Evolutionary conservation across 2,329 filamentous ascomycete genomes (phyloP).

Genomic region (Paramyrothecium roridum): DNA sequence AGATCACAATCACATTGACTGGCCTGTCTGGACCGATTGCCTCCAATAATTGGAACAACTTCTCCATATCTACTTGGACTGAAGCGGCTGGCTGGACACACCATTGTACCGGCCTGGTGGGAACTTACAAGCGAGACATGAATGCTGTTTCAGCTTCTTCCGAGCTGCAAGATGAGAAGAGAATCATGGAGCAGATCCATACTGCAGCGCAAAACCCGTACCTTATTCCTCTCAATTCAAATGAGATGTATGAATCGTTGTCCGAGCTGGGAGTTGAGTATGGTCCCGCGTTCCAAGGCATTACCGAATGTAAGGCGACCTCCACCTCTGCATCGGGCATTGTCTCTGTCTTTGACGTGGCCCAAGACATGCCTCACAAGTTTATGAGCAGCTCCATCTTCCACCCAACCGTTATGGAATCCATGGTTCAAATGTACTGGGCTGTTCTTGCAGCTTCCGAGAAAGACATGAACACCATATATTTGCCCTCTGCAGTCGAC

Average conservation of each 20-base stretch:
- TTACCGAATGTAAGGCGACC: neutral
- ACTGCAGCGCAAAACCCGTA: slow-evolving; percentile 2
- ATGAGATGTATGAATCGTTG: neutral
- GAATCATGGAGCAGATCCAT: slow-evolving; percentile 18
- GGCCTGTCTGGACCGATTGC: slow-evolving; percentile 20
- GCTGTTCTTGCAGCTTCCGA: neutral
- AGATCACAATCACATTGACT: slow-evolving; percentile 17
- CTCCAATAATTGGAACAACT: slow-evolving; percentile 51
- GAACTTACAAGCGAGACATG: slow-evolving; percentile 22
- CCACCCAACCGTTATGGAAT: neutral
- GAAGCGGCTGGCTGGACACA: slow-evolving; percentile 52
- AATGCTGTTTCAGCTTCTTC: slow-evolving; percentile 13
- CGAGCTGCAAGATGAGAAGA: slow-evolving; percentile 6
- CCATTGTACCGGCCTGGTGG: slow-evolving; percentile 53
- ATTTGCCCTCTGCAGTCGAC: neutral
- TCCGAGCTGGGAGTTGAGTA: neutral
- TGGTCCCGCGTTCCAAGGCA: neutral
- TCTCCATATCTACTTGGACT: slow-evolving; percentile 53
- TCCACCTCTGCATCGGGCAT: neutral
- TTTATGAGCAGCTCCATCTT: neutral
- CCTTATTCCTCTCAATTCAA: neutral
- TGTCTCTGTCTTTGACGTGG: neutral
- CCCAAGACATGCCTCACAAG: neutral
- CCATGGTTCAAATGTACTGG: slow-evolving; percentile 1
- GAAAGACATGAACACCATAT: neutral